phyloP scores from a whole-genome alignment of 805 yeast genomes.

The Metschnikowia continentalis region DNA sequence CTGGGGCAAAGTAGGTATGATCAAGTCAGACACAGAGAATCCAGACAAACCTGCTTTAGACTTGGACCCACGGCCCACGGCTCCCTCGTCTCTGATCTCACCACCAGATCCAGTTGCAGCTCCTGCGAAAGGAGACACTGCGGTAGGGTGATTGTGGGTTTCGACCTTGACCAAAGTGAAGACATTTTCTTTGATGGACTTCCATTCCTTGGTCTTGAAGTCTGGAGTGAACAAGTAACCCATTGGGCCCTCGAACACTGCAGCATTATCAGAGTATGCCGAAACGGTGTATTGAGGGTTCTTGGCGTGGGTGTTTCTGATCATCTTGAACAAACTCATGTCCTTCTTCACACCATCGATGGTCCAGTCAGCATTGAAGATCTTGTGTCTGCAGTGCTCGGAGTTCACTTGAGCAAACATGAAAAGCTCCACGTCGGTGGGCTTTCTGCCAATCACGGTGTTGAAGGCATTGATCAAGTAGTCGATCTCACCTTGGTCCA shows the following conservation, averaged over 20 bases:
- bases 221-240: conserved; percentile 81
- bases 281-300: conserved; percentile 81
- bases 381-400: conserved; percentile 98
- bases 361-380: conserved; percentile 97
- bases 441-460: conserved; percentile 72
- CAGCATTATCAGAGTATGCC: conserved; percentile 97
- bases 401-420: conserved; percentile 99
- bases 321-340: conserved; percentile 83
- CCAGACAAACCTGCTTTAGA: conserved; percentile 96
- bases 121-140: conserved; percentile 98
- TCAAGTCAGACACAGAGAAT: conserved; percentile 83
- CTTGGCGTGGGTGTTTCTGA: conserved; percentile 83
- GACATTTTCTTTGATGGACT: conserved; percentile 67
- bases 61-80: conserved; percentile 97
- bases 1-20: conserved; percentile 78
- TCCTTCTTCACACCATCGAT: conserved; percentile 79
- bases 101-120: conserved; percentile 99
- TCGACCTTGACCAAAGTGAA: conserved; percentile 94
- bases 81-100: conserved; percentile 99
- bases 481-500: conserved; percentile 89
- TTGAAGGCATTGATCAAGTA: conserved; percentile 83
- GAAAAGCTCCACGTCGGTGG: conserved; percentile 95
- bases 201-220: conserved; percentile 66
- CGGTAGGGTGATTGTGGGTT: conserved; percentile 99
- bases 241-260: conserved; percentile 82